Evolutionary conservation across 1,139 yeast species (phyloP), one percentile per base, ranked within the genome.

Genomic region (Sugiyamaella grinbergsii): DNA sequence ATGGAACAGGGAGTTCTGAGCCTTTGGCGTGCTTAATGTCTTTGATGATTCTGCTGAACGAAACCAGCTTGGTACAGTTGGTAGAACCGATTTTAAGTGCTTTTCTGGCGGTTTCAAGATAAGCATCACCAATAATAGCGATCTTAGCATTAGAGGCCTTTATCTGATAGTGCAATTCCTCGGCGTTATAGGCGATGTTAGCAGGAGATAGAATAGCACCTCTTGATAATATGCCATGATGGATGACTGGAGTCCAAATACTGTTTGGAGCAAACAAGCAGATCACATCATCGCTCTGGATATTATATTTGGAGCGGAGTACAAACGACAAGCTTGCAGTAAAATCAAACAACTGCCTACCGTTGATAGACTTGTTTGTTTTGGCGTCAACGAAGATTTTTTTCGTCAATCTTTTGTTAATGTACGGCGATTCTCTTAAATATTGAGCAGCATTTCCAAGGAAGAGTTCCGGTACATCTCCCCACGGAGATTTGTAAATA

Each of bases 191-290:
- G 43, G 66, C 62, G 22, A 65, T 59, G 50, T 69, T 71, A 1
- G 71, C 72, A 2, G 74, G 74, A 4, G 70, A 60, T 19, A 71
- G 58, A 4, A 65, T 52, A 3, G 66, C 74, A 7, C 72, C 74
- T 8, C 62, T 58, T 22, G 63, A 54, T n/a, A 69, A 56, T 15
- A 65, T 58, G 1, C 67, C 71, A 40, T 62, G 60, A 44, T 69
- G 71, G 16, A 69, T 49, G 1, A 60, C 50, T 1, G 69, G 63
- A 19, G 62, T 58, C 52, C 58, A 61, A 33, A 70, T 58, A 49
- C 57, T 50, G 54, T 71, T 71, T 16, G 60, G 54, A 16, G 65
- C 56, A 45, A 67, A 67, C 15, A 69, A 36, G 45, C 65, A 60
- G 5, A 70, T 66, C 13, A 66, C 71, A 37, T 67, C 71, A 48